Conservation (phyloP, 2,329 filamentous ascomycete species). For the Colletotrichum ledebouriae region DNA sequence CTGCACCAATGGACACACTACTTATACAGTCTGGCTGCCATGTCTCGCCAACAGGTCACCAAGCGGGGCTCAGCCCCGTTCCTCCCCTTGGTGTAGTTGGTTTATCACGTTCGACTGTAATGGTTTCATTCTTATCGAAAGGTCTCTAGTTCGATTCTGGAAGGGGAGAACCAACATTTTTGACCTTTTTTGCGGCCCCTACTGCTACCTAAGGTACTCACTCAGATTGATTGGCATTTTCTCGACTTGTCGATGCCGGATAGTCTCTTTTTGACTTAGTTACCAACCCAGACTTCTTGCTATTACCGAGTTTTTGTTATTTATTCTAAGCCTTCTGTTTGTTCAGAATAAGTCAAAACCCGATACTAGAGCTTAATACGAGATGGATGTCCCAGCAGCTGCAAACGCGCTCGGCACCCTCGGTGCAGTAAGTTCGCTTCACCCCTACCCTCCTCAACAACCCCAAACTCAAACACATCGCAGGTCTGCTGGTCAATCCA, state of each 20-base stretch:
- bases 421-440: slow-evolving; percentile 61
- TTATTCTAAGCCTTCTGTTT: too few species aligned
- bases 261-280: background rate
- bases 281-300: too few species aligned
- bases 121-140: slow-evolving; percentile 39
- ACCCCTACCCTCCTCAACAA: background rate
- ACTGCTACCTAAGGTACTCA: too few species aligned
- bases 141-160: slow-evolving; percentile 43
- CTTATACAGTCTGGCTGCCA: background rate
- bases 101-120: slow-evolving; percentile 44
- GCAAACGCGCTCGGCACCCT: slow-evolving; percentile 71
- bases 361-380: background rate
- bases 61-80: slow-evolving; percentile 32
- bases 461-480: slow-evolving; percentile 41
- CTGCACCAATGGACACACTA: background rate
- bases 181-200: slow-evolving; percentile 43
- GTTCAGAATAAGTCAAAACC: background rate
- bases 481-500: slow-evolving; percentile 76
- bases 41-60: background rate
- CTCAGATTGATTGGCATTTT: background rate
- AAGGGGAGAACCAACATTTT: slow-evolving; percentile 36
- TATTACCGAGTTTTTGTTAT: too few species aligned
- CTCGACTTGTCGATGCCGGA: slow-evolving; percentile 15
- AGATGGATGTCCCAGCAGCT: slow-evolving; percentile 67
- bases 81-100: slow-evolving; percentile 42